Conservation (phyloP, 2,329 filamentous ascomycete genomes). For the Dactylellina parvicollis region DNA sequence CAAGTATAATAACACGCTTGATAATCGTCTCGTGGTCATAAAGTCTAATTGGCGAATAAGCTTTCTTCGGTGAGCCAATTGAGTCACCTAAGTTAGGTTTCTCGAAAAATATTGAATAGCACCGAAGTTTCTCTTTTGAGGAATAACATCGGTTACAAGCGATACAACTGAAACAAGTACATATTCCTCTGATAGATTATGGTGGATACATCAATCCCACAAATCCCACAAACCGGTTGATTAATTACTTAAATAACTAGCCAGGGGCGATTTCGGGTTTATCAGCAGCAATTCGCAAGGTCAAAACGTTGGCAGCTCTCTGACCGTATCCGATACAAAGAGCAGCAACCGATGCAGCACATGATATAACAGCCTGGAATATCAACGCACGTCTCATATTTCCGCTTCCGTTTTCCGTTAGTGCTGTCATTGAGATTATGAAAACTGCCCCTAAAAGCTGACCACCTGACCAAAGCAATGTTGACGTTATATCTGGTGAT, state of each 20-base stretch:
- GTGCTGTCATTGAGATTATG: constrained; percentile 80
- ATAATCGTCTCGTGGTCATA: no score
- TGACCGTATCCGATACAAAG: constrained; percentile 25
- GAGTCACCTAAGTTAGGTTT: no score
- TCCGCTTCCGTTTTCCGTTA: constrained; percentile 72
- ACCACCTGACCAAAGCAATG: constrained; percentile 84
- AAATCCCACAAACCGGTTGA: neutral
- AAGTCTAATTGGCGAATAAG: no score
- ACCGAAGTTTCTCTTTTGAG: no score
- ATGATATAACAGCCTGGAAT: constrained; percentile 77
- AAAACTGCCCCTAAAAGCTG: constrained; percentile 87
- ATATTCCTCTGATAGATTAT: no score
- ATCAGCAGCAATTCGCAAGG: constrained; percentile 34
- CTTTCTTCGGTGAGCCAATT: no score
- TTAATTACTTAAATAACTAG: neutral
- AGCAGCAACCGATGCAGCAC: constrained; percentile 22
- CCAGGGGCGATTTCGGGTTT: neutral
- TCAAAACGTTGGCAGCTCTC: constrained; percentile 1
- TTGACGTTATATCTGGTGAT: constrained; percentile 83
- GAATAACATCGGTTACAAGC: no score
- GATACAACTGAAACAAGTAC: no score
- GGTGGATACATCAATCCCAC: no score
- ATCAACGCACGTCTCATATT: constrained; percentile 81
- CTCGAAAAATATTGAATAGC: no score
- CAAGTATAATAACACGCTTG: no score